Base-by-base conservation (phyloP, 495 filamentous ascomycete species). In the Penicillium taxi region DNA sequence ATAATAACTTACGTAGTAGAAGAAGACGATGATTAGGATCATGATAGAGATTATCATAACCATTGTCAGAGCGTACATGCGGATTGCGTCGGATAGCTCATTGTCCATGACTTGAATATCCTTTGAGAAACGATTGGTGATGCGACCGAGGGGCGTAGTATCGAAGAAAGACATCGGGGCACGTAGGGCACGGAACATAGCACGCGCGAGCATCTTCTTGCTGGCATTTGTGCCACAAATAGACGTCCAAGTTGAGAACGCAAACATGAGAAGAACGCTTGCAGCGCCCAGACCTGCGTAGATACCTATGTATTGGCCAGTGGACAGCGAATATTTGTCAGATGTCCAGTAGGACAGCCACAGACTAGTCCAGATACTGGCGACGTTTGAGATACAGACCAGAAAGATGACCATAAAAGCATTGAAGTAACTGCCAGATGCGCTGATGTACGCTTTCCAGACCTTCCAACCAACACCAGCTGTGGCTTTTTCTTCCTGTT, bases 121-220 rank as follows among this genome's bases (percentile, higher is more conserved):
- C 50, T 89, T 86, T 3, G 88, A 90, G 63, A 98, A 98, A 14
- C 91, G 84, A 54, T 96, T 98, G 6, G 87, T 91, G 54, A 98
- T 95, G 16, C 91, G 80, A n/a, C 91, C 91, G 1, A 96, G 66
- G 1, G 91, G 91, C 0, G 91, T 98, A 0, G 90, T 96, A 47
- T 96, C 91, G 66, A 96, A 96, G 69, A 96, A 96, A 3, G 81
- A 81, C 88, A 96, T 94, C 0, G 91, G 91, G 0, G 91, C 90
- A 31, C 88, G 75, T 26, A 98, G 69, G 1, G 87, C 84, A 27
- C 81, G 75, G 8, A 60, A 72, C 64, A 96, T 83, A 15, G 91
- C 89, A n/a, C 77, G 64, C 8, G 82, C 74, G 26, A 96, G 72
- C 72, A 96, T 86, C n/a, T 70, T 72, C 56, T 80, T 86, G 53